These are phyloP conservation scores for Umbilicus rupestris DNA, from an alignment of 164 flowering plant species.

Conservation along the genomic window DNA sequence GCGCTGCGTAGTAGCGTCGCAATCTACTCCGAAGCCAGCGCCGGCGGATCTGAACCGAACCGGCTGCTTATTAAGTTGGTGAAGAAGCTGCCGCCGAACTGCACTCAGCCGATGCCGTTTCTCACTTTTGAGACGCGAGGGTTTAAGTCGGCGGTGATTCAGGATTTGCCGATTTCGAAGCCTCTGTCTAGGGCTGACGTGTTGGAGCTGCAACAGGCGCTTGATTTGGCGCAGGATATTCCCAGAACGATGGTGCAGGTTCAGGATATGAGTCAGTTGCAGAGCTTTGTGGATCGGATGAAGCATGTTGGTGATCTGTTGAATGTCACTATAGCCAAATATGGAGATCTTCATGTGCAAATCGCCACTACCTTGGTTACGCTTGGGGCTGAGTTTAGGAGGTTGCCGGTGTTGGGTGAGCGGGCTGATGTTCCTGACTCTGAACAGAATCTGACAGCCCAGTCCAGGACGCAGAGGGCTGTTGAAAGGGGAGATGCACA, in stretches of 20 bases:
- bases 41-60: conserved; percentile 18
- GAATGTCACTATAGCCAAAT: conserved; percentile 51
- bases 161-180: conserved; percentile 89
- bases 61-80: conserved; percentile 77
- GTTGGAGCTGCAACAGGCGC: conserved; percentile 65
- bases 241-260: conserved; percentile 74
- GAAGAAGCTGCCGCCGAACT: conserved; percentile 71
- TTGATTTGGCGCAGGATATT: conserved; percentile 66
- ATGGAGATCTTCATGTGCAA: conserved; percentile 70
- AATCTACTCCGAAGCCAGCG: conserved; percentile 30
- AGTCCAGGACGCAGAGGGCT: conserved; percentile 51
- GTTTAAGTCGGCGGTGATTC: conserved; percentile 76
- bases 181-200: conserved; percentile 74
- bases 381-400: conserved; percentile 72
- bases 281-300: conserved; percentile 70
- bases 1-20: conserved; percentile 71
- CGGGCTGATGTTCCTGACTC: conserved; percentile 41
- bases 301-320: conserved; percentile 80
- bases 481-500: conserved; percentile 60
- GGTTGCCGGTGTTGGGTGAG: conserved; percentile 66
- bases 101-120: conserved; percentile 65
- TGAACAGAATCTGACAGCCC: conserved; percentile 44
- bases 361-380: conserved; percentile 61
- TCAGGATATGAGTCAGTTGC: conserved; percentile 58
- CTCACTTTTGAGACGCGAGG: conserved; percentile 85